These are phyloP conservation scores for Herpotrichia juniperi DNA, from an alignment of 2,329 filamentous ascomycete genomes.

Conservation along the genomic window DNA sequence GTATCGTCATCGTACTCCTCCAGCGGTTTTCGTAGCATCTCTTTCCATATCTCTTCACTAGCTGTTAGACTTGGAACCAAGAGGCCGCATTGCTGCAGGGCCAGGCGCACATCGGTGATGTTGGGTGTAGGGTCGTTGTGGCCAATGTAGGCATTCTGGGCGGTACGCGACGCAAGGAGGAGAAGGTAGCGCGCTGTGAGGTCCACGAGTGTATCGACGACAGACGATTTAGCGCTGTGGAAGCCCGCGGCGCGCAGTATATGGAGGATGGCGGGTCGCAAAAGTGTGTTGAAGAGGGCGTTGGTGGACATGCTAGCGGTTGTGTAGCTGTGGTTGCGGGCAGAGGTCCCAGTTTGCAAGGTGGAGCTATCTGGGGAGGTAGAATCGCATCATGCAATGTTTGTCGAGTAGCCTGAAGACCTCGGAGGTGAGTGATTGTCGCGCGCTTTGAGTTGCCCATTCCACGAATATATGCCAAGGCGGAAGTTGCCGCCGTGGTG, in stretches of 20 bases:
- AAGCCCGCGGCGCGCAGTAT: conserved; percentile 92
- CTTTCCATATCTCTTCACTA: conserved; percentile 71
- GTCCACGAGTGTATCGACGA: conserved; percentile 87
- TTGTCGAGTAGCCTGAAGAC: neutral
- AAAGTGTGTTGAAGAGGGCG: conserved; percentile 73
- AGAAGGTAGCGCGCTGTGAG: conserved; percentile 81
- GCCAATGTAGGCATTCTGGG: conserved; percentile 72
- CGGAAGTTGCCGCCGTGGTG: neutral
- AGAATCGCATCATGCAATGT: conserved; percentile 9
- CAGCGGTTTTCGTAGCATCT: conserved; percentile 53
- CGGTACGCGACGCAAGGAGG: conserved; percentile 74
- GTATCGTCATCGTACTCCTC: conserved; percentile 49
- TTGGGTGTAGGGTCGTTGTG: conserved; percentile 68
- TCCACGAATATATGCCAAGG: neutral
- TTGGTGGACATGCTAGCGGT: conserved; percentile 42
- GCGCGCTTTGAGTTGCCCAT: neutral
- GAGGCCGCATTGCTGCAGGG: conserved; percentile 80
- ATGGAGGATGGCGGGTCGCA: conserved; percentile 87
- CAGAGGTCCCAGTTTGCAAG: conserved; percentile 21
- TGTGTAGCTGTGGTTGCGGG: conserved; percentile 7
- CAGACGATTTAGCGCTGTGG: conserved; percentile 78
- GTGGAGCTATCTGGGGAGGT: conserved; percentile 10
- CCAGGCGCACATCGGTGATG: conserved; percentile 82
- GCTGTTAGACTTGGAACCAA: conserved; percentile 71
- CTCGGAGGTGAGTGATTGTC: neutral